Base-by-base conservation (phyloP, 768 basidiomycete genomes). In the Pisolithus sp. region DNA sequence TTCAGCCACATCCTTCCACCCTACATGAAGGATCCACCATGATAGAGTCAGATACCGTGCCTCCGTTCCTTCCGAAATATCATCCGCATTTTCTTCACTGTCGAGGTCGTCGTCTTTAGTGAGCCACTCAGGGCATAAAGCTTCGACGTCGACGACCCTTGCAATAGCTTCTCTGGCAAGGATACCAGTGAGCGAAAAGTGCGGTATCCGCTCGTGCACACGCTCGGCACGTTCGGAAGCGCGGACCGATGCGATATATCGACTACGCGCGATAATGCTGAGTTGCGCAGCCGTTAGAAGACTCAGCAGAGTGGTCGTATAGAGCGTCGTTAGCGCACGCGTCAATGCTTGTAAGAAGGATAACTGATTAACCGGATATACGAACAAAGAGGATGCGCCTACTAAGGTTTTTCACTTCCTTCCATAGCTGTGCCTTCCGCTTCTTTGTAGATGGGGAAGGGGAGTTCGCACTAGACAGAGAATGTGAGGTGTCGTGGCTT, bases 21-120 rank as follows among this genome's bases (percentile, higher is more conserved):
- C 93, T 4, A 92, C 86, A 62, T 96, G 85, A 50, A 95, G 61
- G 9, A 95, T 73, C 92, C 93, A 95, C 92, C 93, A 97, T 37
- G 84, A 89, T 59, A 94, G 78, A 0, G 88, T 91, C 46, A 96
- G 71, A 62, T 83, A 97, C 62, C 83, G 81, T 53, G 80, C 74
- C 66, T 94, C 92, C 5, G 82, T 80, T 49, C 86, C 86, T 34
- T 86, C 84, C 31, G 66, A 72, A 7, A 84, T 68, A n/a, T 51
- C 61, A n/a, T 68, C 59, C 18, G 64, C 59, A 7, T 62, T 59
- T 17, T 63, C 59, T 28, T 57, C 62, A 17, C 63, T 66, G 7
- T 59, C 63, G 26, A 64, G 57, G 23, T 63, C 62, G 13, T 68
- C 63, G 5, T 60, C 62, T 26, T 63, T 50, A 12, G 59, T 34